phyloP scores from a whole-genome alignment of 148 eudicot species.

The Persicaria tinctoria region DNA sequence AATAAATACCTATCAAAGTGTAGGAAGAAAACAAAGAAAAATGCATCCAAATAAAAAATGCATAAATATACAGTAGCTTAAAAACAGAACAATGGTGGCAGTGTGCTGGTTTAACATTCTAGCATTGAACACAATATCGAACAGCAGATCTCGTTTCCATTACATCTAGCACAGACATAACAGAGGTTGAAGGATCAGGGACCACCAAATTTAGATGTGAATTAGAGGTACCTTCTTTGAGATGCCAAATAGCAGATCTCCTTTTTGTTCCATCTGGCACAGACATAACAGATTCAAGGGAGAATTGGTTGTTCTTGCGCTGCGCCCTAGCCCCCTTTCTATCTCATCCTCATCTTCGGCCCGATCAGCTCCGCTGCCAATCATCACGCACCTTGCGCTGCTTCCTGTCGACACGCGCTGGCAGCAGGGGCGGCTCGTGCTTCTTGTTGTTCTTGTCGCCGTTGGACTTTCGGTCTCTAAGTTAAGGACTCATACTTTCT shows the following conservation, averaged over 20 bases:
- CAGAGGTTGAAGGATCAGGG: constrained; percentile 24
- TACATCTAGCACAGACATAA: constrained; percentile 39
- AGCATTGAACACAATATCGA: constrained; percentile 55
- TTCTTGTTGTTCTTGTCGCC: no score
- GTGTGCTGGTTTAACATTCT: constrained; percentile 83
- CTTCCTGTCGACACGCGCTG: no score
- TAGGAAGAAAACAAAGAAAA: neutral
- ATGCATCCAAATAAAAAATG: neutral
- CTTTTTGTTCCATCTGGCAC: constrained; percentile 36
- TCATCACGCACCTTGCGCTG: no score
- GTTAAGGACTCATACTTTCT: no score
- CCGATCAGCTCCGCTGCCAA: no score
- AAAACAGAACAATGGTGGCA: constrained; percentile 96
- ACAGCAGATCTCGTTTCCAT: constrained; percentile 32
- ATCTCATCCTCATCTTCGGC: no score
- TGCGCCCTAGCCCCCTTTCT: no score
- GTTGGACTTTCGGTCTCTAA: no score
- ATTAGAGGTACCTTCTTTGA: constrained; percentile 24
- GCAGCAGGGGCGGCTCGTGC: no score
- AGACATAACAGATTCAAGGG: constrained; percentile 20
- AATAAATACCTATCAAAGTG: neutral
- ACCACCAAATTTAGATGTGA: constrained; percentile 27
- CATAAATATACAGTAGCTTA: constrained; percentile 31
- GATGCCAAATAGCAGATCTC: constrained; percentile 30
- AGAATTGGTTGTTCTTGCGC: no score